Conservation (phyloP, 2,329 filamentous ascomycete genomes). For the Fusarium solani-melongenae region DNA sequence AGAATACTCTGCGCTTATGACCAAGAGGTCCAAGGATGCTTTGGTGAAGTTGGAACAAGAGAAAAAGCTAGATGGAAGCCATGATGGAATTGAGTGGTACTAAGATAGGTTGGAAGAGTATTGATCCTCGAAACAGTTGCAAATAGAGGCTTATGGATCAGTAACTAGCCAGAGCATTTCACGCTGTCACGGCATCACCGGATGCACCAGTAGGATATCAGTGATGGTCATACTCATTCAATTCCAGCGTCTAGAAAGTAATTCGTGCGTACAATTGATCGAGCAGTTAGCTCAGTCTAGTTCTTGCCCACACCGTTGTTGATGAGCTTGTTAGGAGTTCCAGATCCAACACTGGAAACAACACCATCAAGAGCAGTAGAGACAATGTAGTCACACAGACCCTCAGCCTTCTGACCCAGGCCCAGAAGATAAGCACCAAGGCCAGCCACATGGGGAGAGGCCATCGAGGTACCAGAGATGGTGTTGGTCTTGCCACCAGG, state of each 20-base stretch:
- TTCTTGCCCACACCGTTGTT: conserved; percentile 31
- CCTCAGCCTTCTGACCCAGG: conserved; percentile 30
- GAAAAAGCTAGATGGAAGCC: conserved; percentile 10
- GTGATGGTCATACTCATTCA: background rate
- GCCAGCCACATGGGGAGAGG: conserved; percentile 56
- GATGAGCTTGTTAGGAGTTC: conserved; percentile 34
- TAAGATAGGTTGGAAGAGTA: background rate
- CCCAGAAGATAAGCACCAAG: conserved; percentile 58
- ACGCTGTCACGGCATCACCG: background rate
- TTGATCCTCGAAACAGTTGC: background rate
- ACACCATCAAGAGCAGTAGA: conserved; percentile 26
- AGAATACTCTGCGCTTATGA: conserved; percentile 21
- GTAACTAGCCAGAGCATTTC: too few species aligned
- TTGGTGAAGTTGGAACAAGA: conserved; percentile 5
- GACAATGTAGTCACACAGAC: conserved; percentile 34
- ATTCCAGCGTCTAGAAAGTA: conserved; percentile 3
- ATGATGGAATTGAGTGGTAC: conserved; percentile 26
- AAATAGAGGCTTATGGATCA: background rate
- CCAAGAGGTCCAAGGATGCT: conserved; percentile 23
- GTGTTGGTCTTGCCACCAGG: conserved; percentile 52
- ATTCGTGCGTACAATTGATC: background rate
- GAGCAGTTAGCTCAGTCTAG: background rate
- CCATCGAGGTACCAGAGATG: conserved; percentile 60
- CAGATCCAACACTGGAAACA: conserved; percentile 14
- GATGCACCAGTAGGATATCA: background rate